Evolutionary conservation across 176 grass and related monocot species (phyloP), one percentile per base, ranked within the genome.

Genomic region (Bonia amplexicaulis): DNA sequence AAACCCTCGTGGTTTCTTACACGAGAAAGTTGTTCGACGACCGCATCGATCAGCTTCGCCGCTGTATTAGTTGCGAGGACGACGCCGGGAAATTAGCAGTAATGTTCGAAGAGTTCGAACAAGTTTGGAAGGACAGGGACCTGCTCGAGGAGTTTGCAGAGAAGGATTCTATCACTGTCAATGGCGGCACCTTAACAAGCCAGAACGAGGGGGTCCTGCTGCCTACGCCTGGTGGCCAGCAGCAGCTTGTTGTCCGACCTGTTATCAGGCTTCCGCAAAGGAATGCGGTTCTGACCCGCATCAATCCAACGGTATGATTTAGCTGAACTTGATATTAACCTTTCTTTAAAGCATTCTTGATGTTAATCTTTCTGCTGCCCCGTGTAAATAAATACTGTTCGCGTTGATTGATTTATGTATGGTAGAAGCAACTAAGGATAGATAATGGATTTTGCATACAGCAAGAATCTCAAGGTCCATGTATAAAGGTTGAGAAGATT

Each of bases 1-100:
- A 94, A 46, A 91, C 86, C 9, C 74, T 94, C 2, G 88, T 94
- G 14, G 80, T 89, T 31, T 86, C 92, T 27, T 91, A 94, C 86
- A 89, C 89, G 42, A 86, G 84, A 75, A 84, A 91, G 47, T 91
- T 79, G 7, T 91, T 94, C 17, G 74, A 89, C 37, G 83, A 86
- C 22, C 84, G 39, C 27, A 87, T 91, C 3, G 86, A 91, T 19
- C 86, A 47, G 6, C 83, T 94, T 41, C 89, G 83, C 53, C 82
- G 70, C 67, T 84, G 77, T 60, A 84, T 84, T 16, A 83, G 89
- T 27, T 70, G 9, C 0, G 83, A 94, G 74, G 83, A 86, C 59
- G 92, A 87, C 69, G 69, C 69, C 64, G 45, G 80, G n/a, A 85
- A 79, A 69, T 44, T 89, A 64, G 89, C 89, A 7, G 47, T 54